Evolutionary conservation across 78 protist species (phyloP).

Genomic region (Polysphondylium violaceum): DNA sequence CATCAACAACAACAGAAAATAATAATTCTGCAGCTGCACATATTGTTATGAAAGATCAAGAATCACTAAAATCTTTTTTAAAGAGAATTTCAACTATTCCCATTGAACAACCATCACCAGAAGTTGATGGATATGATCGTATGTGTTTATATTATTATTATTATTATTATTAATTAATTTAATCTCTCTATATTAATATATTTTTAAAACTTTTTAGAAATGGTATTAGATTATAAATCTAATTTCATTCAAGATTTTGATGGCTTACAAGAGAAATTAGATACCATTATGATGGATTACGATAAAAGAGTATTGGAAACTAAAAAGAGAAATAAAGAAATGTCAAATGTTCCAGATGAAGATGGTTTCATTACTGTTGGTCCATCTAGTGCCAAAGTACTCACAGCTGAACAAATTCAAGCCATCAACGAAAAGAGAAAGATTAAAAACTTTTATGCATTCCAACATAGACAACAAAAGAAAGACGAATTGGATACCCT

Average conservation of each 20-base stretch:
- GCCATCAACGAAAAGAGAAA: slow-evolving; percentile 17
- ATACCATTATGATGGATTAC: slow-evolving; percentile 45
- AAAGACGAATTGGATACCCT: slow-evolving; percentile 56
- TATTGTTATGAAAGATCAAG: slow-evolving; percentile 30
- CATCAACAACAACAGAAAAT: neutral
- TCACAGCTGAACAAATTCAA: slow-evolving; percentile 24
- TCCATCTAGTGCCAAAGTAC: slow-evolving; percentile 5
- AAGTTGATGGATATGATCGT: slow-evolving; percentile 41
- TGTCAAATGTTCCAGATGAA: slow-evolving; percentile 39
- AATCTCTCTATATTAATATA: neutral
- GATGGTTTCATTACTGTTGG: slow-evolving; percentile 69
- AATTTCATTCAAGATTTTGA: slow-evolving; percentile 32
- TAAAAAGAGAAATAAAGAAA: slow-evolving; percentile 3
- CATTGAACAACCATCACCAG: slow-evolving; percentile 25
- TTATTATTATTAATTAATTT: neutral
- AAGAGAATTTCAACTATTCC: neutral
- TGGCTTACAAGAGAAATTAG: slow-evolving; percentile 33
- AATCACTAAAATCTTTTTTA: slow-evolving; percentile 29
- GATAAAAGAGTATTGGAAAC: slow-evolving; percentile 32
- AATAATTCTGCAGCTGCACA: slow-evolving; percentile 29
- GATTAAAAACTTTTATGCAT: slow-evolving; percentile 61
- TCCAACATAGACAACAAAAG: slow-evolving; percentile 79
- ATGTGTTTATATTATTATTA: neutral
- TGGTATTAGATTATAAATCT: slow-evolving; percentile 30
- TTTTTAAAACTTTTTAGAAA: slow-evolving; percentile 3